These are phyloP conservation scores for Diaporthe sp. DNA, from an alignment of 2,329 filamentous ascomycete genomes.

Conservation along the genomic window DNA sequence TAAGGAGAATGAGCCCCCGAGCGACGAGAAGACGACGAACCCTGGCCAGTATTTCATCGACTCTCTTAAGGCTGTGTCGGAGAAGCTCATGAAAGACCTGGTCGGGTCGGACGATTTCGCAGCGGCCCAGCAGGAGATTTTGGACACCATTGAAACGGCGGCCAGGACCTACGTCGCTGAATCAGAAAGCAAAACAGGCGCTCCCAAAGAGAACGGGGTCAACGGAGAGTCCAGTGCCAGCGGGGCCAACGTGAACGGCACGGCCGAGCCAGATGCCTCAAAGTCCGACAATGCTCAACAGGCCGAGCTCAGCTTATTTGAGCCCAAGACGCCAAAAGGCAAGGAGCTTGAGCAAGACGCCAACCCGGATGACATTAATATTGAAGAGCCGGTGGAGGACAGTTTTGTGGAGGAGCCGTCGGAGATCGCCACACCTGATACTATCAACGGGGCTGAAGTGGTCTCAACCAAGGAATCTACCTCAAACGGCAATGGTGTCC, in stretches of 20 bases:
- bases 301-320: slow-evolving; percentile 45
- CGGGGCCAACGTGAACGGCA: slow-evolving; percentile 24
- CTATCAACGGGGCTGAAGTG: slow-evolving; percentile 39
- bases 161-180: slow-evolving; percentile 65
- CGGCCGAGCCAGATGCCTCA: slow-evolving; percentile 8
- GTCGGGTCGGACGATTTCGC: slow-evolving; percentile 53
- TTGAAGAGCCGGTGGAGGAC: slow-evolving; percentile 57
- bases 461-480: slow-evolving; percentile 38
- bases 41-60: slow-evolving; percentile 53
- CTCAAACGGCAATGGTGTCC: slow-evolving; percentile 28
- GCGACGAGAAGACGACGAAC: slow-evolving; percentile 42
- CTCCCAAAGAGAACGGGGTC: slow-evolving; percentile 38
- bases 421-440: slow-evolving; percentile 38
- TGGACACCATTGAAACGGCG: slow-evolving; percentile 66
- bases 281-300: slow-evolving; percentile 26
- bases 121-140: slow-evolving; percentile 59
- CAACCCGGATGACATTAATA: slow-evolving; percentile 64
- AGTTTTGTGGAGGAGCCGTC: slow-evolving; percentile 34
- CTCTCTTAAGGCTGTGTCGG: slow-evolving; percentile 57
- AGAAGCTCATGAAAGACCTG: slow-evolving; percentile 58
- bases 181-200: slow-evolving; percentile 47
- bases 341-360: slow-evolving; percentile 49
- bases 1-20: slow-evolving; percentile 44
- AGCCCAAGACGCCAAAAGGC: slow-evolving; percentile 40
- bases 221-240: slow-evolving; percentile 37